Evolutionary conservation across 352 stramenopile species (phyloP).

Genomic region (Globisporangium recalcitrans): DNA sequence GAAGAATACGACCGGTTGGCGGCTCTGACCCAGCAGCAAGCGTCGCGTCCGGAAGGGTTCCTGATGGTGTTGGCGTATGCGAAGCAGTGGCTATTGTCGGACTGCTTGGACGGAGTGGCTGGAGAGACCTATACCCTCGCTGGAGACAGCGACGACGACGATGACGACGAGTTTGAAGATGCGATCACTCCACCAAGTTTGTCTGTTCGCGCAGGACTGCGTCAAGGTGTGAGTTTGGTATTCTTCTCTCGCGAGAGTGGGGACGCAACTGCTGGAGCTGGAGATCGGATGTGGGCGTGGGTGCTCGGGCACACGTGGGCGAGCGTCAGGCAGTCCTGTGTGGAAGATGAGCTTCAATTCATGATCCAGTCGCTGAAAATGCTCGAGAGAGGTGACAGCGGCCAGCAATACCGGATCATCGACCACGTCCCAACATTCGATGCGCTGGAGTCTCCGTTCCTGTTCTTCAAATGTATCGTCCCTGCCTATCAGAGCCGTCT

Average conservation of each 20-base stretch:
- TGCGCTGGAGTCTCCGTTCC: slow-evolving; percentile 25
- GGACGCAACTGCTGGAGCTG: background rate
- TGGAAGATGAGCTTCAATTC: slow-evolving; percentile 79
- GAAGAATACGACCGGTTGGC: slow-evolving; percentile 77
- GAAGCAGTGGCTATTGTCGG: slow-evolving; percentile 79
- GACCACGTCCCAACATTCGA: slow-evolving; percentile 12
- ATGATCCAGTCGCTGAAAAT: slow-evolving; percentile 53
- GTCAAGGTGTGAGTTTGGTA: slow-evolving; percentile 42
- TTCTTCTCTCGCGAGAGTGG: slow-evolving; percentile 39
- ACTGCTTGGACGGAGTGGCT: slow-evolving; percentile 66
- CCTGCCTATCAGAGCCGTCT: slow-evolving; percentile 78
- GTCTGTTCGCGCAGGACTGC: slow-evolving; percentile 41
- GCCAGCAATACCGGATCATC: slow-evolving; percentile 39
- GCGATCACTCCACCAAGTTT: slow-evolving; percentile 81
- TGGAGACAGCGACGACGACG: slow-evolving; percentile 60
- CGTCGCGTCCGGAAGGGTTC: slow-evolving; percentile 78
- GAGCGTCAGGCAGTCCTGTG: slow-evolving; percentile 74
- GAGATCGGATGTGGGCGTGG: slow-evolving; percentile 47
- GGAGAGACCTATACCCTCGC: slow-evolving; percentile 35
- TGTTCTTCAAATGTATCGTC: slow-evolving; percentile 57
- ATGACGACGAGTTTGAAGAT: slow-evolving; percentile 85
- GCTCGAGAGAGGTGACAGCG: slow-evolving; percentile 34
- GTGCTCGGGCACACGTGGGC: slow-evolving; percentile 39
- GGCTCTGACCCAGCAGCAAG: slow-evolving; percentile 61
- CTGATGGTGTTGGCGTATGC: slow-evolving; percentile 81